A percentile compares a stretch with the other conserved stretches of the same genome.
phyloP scores from a whole-genome alignment of 257 asterid species.

The Plantago major region DNA sequence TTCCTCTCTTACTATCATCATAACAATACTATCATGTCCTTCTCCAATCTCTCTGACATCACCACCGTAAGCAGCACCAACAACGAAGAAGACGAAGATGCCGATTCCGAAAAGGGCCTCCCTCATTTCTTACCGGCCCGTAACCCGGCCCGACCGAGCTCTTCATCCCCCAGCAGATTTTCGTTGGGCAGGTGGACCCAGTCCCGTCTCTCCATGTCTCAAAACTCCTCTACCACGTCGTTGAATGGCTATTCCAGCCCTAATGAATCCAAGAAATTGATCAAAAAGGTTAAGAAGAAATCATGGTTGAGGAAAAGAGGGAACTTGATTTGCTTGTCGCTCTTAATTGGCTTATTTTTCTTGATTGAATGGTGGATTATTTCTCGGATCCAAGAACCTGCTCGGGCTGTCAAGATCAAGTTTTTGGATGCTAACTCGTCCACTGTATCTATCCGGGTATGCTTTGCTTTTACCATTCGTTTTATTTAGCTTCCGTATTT shows the following conservation, averaged over 20 bases:
- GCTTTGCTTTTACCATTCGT: constrained; percentile 10
- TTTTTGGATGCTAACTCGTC: constrained; percentile 53
- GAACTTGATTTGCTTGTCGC: constrained; percentile 32
- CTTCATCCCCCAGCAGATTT: constrained; percentile 11
- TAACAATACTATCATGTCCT: constrained; percentile 17
- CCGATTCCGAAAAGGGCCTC: constrained; percentile 10
- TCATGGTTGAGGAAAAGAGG: constrained; percentile 40
- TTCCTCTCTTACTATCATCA: neutral
- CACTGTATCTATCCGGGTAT: constrained; percentile 62
- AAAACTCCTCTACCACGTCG: constrained; percentile 28
- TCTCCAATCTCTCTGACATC: constrained; percentile 22
- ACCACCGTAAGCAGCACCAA: constrained; percentile 16
- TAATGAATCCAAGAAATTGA: constrained; percentile 30
- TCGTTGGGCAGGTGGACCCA: constrained; percentile 26
- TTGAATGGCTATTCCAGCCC: constrained; percentile 28
- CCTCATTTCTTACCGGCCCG: too few species aligned
- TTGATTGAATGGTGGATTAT: constrained; percentile 76
- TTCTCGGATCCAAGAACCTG: constrained; percentile 62
- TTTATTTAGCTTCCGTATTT: neutral
- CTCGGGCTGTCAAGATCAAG: constrained; percentile 42
- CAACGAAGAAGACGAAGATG: constrained; percentile 25
- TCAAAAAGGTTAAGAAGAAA: constrained; percentile 35
- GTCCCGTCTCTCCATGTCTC: constrained; percentile 18
- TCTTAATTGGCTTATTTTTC: constrained; percentile 42
- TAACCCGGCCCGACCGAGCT: constrained; percentile 24